Evolutionary conservation across 768 basidiomycete species (phyloP).

Genomic region (Pholiota conissans): DNA sequence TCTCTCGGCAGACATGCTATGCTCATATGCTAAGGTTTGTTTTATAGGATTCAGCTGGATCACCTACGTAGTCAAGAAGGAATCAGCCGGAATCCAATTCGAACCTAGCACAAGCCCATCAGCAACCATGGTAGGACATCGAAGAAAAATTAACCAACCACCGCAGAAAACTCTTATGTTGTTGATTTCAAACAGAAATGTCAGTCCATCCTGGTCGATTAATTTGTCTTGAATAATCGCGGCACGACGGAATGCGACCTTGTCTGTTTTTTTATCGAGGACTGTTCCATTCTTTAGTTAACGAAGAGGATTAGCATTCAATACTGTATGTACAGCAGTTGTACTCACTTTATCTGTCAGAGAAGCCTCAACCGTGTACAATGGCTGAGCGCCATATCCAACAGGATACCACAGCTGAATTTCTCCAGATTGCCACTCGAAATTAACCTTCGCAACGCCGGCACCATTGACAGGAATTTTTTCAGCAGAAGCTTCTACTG

Average conservation of each 20-base stretch:
- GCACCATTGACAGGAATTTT: slow-evolving; percentile 32
- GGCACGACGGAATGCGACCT: slow-evolving; percentile 78
- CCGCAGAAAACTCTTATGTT: slow-evolving; percentile 87
- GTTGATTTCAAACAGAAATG: slow-evolving; percentile 92
- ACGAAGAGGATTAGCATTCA: not conserved
- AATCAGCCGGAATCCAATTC: slow-evolving; percentile 96
- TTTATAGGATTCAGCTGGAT: not conserved
- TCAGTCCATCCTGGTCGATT: slow-evolving; percentile 70
- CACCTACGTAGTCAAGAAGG: slow-evolving; percentile 78
- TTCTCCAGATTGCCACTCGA: slow-evolving; percentile 53
- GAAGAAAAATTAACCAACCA: slow-evolving; percentile 38
- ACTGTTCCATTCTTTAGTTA: slow-evolving; percentile 42
- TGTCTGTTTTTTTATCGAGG: slow-evolving; percentile 55
- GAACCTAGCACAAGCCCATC: slow-evolving; percentile 67
- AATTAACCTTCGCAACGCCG: slow-evolving; percentile 39
- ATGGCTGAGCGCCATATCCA: slow-evolving; percentile 77
- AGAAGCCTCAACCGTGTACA: slow-evolving; percentile 63
- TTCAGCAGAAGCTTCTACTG: slow-evolving; percentile 37
- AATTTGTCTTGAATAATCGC: slow-evolving; percentile 81
- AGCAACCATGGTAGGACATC: slow-evolving; percentile 66
- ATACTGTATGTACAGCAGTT: not conserved
- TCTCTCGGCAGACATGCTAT: slow-evolving; percentile 45
- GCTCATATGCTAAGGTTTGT: not conserved
- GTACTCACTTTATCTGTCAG: slow-evolving; percentile 54
- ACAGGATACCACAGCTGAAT: slow-evolving; percentile 86